Evolutionary conservation across 192 early-diverging fungal species (phyloP), one percentile per base, ranked within the genome.

Genomic region (Rhizophagus clarus): DNA sequence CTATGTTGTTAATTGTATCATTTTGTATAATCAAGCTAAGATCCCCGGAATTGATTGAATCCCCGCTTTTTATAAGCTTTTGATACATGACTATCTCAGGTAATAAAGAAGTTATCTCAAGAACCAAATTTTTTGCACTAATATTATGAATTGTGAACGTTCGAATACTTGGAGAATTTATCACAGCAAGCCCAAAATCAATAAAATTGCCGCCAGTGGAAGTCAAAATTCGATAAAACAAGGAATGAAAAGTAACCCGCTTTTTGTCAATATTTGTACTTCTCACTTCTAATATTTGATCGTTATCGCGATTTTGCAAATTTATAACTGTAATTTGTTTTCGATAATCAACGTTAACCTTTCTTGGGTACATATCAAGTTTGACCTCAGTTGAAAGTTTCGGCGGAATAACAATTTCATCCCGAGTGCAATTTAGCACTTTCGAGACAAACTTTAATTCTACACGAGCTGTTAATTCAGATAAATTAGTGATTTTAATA

Each of bases 311-410:
- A 80, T 98, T 98, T 68, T 93, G 90, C 49, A 92, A 83, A 82
- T 99, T 99, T 63, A 96, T 93, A 24, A 99, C 89, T 1, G 96
- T 97, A 2, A 99, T 90, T 85, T 99, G 95, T 81, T 99, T 99
- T 66, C 95, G 91, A 82, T 99, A 99, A 47, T 97, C 96, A 4
- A 96, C 94, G 77, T 99, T 99, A n/a, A 97, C 93, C 82, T 97
- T 97, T 17, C 98, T 93, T 3, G 98, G 98, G 81, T 97, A 98
- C 47, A 98, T 94, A 83, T 99, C 96, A 11, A 99, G 87, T 79
- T 96, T 96, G 26, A 96, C 87, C 51, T 94, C 90, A 20, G 90
- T 88, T 26, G 92, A 89, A 66, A 92, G 90, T 71, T 90, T 89
- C 66, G 98, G 93, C 34, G 94, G 93, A 37, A 98, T 93, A 8